phyloP scores from a whole-genome alignment of 768 basidiomycete species.

The Trametes punicea region DNA sequence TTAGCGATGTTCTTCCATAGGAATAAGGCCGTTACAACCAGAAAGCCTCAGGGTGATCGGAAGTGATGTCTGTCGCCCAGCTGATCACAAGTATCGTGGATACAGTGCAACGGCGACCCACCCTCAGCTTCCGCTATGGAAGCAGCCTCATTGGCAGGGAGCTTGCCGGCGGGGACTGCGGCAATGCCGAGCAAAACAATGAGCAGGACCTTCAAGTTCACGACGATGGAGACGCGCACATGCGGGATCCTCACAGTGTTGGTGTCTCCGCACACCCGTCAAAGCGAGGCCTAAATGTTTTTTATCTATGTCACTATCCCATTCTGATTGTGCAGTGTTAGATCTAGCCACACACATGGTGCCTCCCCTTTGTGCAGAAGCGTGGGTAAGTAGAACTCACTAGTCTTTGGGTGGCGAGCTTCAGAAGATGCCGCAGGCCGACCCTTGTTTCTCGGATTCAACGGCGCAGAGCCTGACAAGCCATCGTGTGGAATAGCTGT shows the following conservation, averaged over 20 bases:
- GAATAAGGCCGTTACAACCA: neutral
- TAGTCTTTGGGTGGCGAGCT: no score
- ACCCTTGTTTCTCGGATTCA: no score
- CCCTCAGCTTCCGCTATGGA: neutral
- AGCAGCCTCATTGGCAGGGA: neutral
- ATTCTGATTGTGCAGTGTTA: no score
- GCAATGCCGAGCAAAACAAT: neutral
- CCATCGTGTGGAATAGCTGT: no score
- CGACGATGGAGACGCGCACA: neutral
- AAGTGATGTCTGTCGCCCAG: neutral
- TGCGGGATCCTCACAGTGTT: neutral
- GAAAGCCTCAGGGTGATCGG: neutral
- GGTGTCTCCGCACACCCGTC: neutral
- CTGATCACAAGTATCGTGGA: no score
- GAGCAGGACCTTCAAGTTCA: neutral
- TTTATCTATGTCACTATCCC: no score
- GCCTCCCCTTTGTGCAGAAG: no score
- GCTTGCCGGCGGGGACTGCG: neutral
- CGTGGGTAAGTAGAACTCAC: no score
- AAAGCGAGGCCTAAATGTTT: neutral
- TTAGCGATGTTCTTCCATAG: neutral
- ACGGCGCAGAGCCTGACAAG: no score
- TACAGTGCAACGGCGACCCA: neutral
- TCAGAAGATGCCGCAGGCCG: no score
- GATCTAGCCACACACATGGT: no score